A percentile compares a stretch with the other conserved stretches of the same genome.
Conservation (phyloP, 2,329 filamentous ascomycete species). For the Colletotrichum liriopes region DNA sequence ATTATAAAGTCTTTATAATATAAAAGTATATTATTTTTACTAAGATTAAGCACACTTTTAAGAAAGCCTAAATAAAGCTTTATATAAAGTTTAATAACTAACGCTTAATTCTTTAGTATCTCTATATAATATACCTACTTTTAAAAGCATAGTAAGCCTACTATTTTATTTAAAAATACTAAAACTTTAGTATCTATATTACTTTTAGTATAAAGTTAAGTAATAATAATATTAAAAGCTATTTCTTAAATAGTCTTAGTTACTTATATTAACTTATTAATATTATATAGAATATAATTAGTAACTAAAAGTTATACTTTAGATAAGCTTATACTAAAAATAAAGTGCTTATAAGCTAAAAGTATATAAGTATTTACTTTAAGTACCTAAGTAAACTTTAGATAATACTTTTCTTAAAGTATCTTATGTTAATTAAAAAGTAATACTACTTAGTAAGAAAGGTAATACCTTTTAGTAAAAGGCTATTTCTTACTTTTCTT, state of each 20-base stretch:
- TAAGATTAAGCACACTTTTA: neutral
- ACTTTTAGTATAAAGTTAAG: neutral
- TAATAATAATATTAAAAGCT: neutral
- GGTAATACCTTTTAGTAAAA: too few relatives aligned
- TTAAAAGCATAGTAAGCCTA: neutral
- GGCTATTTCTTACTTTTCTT: too few relatives aligned
- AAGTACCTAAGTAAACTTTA: neutral
- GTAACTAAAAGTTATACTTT: neutral
- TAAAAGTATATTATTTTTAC: neutral
- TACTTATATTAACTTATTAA: slow-evolving; percentile 9
- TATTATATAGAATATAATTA: slow-evolving; percentile 9
- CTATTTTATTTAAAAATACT: neutral
- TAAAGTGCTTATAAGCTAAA: neutral
- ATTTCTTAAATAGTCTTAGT: neutral
- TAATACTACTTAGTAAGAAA: too few relatives aligned
- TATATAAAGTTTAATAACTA: slow-evolving; percentile 1
- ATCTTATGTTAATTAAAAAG: neutral
- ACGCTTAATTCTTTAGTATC: neutral
- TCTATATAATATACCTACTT: neutral
- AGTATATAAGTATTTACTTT: neutral
- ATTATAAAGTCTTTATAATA: too few relatives aligned
- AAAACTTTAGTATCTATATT: neutral
- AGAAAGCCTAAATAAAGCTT: neutral
- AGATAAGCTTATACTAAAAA: neutral
- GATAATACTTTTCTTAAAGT: neutral